Evolutionary conservation across 345 rosid species (phyloP), one percentile per base, ranked within the genome.

Genomic region (Citrus hindsii): DNA sequence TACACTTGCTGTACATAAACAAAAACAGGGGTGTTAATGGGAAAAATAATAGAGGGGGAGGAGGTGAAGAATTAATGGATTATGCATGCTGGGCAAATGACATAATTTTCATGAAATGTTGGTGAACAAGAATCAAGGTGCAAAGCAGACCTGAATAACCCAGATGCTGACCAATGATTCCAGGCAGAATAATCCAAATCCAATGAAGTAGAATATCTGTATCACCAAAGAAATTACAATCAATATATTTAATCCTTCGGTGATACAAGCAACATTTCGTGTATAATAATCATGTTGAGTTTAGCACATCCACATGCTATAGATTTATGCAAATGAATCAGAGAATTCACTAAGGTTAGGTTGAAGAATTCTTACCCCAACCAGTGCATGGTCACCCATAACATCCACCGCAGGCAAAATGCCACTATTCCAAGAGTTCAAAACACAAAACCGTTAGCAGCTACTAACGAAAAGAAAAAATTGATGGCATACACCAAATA

Each of bases 201-300:
- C 99, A 27, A 97, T n/a, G 56, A 92, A 90, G 92, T 92, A 97
- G 87, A 97, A 89, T 80, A 92, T 87, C 98, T 97, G 86, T 74
- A 62, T 19, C 59, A 81, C 30, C 66, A 24, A 82, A 18, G n/a
- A 61, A 55, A 76, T 24, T 25, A 38, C 7, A 38, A 68, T 80
- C 19, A 22, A 66, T 61, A 28, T 42, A 53, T 12, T 40, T 33
- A 21, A 70, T 72, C 71, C 65, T 55, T 38, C 72, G 32, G 9
- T 27, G 30, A 35, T 71, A 4, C 33, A 72, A 75, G 48, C 63
- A 64, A 32, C 12, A 75, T 35, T 33, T 60, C 13, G 8, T 58
- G 19, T 21, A 63, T 32, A 18, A 53, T 53, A 51, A 51, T 51
- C 48, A 66, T 19, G 30, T 32, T 28, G 48, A 35, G 56, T 18